phyloP scores from a whole-genome alignment of 2,329 filamentous ascomycete genomes.

The Aureobasidium sp. region DNA sequence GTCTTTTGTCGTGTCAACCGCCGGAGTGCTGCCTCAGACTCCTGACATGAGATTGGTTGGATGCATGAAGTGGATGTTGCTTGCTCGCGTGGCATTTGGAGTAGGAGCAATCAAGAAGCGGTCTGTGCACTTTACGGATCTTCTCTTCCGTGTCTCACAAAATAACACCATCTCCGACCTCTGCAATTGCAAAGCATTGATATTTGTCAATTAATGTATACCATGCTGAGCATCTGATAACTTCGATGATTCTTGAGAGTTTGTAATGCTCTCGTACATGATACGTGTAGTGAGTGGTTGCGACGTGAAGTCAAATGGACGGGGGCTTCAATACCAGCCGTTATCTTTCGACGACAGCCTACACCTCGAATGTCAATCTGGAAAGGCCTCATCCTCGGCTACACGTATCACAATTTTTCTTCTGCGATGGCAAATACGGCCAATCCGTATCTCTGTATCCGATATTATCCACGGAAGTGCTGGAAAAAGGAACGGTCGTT shows the following conservation, averaged over 20 bases:
- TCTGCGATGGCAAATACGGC: not conserved
- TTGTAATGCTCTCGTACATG: too few relatives aligned
- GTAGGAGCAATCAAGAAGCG: not conserved
- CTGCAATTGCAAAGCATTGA: not conserved
- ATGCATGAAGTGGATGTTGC: not conserved
- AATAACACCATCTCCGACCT: not conserved
- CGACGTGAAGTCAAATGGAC: not conserved
- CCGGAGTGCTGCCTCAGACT: not conserved
- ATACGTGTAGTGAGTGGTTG: not conserved
- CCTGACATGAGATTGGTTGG: not conserved
- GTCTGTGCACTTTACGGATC: not conserved
- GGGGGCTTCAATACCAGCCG: not conserved
- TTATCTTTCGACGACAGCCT: not conserved
- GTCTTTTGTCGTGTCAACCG: not conserved
- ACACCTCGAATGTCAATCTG: not conserved
- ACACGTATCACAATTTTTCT: not conserved
- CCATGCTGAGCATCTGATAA: not conserved
- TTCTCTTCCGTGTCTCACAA: not conserved
- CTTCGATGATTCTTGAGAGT: not conserved
- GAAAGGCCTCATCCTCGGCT: not conserved
- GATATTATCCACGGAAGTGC: not conserved
- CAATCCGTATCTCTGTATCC: not conserved
- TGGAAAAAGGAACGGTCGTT: not conserved
- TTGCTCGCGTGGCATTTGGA: not conserved
- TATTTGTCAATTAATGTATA: not conserved